Evolutionary conservation across 2,329 filamentous ascomycete species (phyloP).

Genomic region (Neofusicoccum parvum): DNA sequence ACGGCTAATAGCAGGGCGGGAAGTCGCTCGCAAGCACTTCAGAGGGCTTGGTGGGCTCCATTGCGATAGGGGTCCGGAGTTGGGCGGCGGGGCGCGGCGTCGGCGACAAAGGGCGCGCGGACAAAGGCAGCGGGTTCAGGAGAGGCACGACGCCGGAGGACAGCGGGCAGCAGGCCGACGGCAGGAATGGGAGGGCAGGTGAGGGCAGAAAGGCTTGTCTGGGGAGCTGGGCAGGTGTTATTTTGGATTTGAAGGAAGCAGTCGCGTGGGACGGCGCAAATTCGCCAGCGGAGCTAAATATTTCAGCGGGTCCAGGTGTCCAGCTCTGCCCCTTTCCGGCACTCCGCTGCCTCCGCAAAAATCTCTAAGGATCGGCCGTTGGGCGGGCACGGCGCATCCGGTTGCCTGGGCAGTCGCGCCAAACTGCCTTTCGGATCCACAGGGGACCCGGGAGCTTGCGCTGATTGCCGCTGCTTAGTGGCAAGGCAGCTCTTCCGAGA

Average conservation of each 20-base stretch:
- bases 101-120: background rate
- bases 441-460: conserved; percentile 15
- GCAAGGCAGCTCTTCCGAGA: conserved; percentile 9
- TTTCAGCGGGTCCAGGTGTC: conserved; percentile 6
- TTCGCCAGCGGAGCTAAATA: conserved; percentile 11
- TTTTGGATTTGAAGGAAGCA: background rate
- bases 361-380: conserved; percentile 6
- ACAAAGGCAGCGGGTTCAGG: background rate
- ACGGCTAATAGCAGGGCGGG: conserved; percentile 19
- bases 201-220: background rate
- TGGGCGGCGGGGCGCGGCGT: background rate
- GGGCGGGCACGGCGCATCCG: conserved; percentile 4
- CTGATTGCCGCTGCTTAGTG: conserved; percentile 3
- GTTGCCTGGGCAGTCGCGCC: conserved; percentile 4
- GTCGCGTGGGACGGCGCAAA: background rate
- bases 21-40: conserved; percentile 22
- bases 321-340: conserved; percentile 15
- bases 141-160: background rate
- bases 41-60: conserved; percentile 21
- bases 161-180: background rate
- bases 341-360: conserved; percentile 14
- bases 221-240: background rate
- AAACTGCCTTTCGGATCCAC: background rate
- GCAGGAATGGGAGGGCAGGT: background rate
- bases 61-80: conserved; percentile 8